Evolutionary conservation across 2,329 filamentous ascomycete genomes (phyloP), one percentile per base, ranked within the genome.

Genomic region (Monosporascus sp.): DNA sequence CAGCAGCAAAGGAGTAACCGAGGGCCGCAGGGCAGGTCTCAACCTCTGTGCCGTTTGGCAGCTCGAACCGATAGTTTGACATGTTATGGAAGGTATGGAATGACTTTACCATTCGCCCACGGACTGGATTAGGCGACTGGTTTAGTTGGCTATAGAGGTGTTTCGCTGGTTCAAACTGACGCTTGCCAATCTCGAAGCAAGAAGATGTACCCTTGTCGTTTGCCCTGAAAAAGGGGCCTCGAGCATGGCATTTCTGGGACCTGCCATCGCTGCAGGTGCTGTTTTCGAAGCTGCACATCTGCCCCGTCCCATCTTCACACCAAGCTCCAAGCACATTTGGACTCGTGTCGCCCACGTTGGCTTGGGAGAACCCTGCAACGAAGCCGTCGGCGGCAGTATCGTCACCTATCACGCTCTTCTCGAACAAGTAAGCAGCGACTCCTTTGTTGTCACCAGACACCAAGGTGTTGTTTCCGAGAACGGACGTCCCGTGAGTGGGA

Each of bases 391-490:
- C 79, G 37, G 85, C 84, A 19, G 74, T 76, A 2, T 74, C 65
- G 19, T 82, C 76, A n/a, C 69, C 71, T 2, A 73, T 68, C 48
- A 87, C 78, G 50, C 81, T 85, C 59, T 87, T 81, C 68, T 97
- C 93, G 51, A 97, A 86, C 14, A 96, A 75, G 66, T 87, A 88
- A 0, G 92, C 89, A 2, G 93, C 92, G 7, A 96, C 90, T 14
- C 93, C 93, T 73, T 97, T 97, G 75, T 97, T 97, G 70, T 97
- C 93, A n/a, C 90, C 93, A 3, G 91, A 86, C 49, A 94, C 83
- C 16, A 96, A 78, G 0, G 91, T 97, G 71, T 96, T 96, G 72
- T 97, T 97, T 52, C 89, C 88, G 24, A 92, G 83, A 70, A 97
- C 82, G 0, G 91, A 96, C 0, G 93, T 97, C 47, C 92, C 92